Evolutionary conservation across 768 basidiomycete genomes (phyloP).

Genomic region (Tylopilus sp.): DNA sequence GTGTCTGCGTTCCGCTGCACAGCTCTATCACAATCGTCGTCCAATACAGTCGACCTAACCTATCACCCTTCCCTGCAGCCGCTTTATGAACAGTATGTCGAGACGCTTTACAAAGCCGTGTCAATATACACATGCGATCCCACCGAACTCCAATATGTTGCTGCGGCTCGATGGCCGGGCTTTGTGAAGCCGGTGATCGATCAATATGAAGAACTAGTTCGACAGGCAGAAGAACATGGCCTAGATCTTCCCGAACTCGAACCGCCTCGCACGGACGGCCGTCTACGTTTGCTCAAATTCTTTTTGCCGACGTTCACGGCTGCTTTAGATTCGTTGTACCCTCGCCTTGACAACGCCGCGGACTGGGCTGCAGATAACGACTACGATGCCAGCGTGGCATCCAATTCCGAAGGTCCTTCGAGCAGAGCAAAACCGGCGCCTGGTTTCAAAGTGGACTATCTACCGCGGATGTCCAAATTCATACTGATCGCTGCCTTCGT

Average conservation of each 20-base stretch:
- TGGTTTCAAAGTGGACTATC: conserved; percentile 29
- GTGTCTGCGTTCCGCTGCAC: conserved; percentile 35
- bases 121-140: conserved; percentile 64
- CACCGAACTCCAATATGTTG: conserved; percentile 69
- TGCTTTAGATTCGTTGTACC: conserved; percentile 66
- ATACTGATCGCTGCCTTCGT: conserved; percentile 74
- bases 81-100: conserved; percentile 62
- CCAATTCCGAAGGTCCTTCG: conserved; percentile 1
- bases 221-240: conserved; percentile 20
- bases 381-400: conserved; percentile 29
- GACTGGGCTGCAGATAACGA: conserved; percentile 58
- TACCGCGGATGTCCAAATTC: conserved; percentile 71
- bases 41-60: conserved; percentile 19
- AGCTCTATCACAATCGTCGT: conserved; percentile 1
- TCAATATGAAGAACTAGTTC: conserved; percentile 32
- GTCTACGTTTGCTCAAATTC: conserved; percentile 60
- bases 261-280: conserved; percentile 51
- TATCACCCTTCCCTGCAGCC: conserved; percentile 56
- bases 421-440: conserved; percentile 6
- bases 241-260: conserved; percentile 27
- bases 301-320: conserved; percentile 61
- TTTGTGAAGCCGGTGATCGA: conserved; percentile 69
- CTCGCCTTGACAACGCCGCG: conserved; percentile 59
- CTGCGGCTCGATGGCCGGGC: conserved; percentile 77
- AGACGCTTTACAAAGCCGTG: conserved; percentile 57